Percentiles rank a stretch among this genome's conserved stretches.
These are phyloP conservation scores for Fraxinus greggii DNA, from an alignment of 305 asterid genomes.

Conservation along the genomic window DNA sequence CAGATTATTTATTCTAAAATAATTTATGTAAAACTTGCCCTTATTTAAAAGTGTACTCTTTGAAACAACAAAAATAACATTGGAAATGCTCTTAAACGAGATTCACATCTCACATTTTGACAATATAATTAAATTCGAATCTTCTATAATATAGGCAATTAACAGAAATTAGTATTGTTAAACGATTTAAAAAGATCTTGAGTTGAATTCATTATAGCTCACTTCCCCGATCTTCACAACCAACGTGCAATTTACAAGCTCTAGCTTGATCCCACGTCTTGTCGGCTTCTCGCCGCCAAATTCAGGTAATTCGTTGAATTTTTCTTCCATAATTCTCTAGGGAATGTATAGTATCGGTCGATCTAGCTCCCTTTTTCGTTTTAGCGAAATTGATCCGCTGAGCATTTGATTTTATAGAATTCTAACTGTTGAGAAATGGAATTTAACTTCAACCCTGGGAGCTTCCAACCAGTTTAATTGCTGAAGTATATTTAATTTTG, in stretches of 20 bases:
- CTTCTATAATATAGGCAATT: neutral
- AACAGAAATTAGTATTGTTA: neutral
- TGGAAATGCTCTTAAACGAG: too few relatives aligned
- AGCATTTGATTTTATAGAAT: conserved; percentile 5
- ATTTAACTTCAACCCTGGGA: neutral
- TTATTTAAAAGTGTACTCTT: too few relatives aligned
- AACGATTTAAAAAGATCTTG: neutral
- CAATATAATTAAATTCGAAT: neutral
- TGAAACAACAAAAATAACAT: too few relatives aligned
- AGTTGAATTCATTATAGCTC: neutral
- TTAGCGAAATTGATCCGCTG: neutral
- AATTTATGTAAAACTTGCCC: too few relatives aligned
- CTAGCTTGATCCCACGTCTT: conserved; percentile 35
- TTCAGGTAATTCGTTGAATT: conserved; percentile 21
- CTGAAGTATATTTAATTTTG: neutral
- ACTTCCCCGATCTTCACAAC: conserved; percentile 13
- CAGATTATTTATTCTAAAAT: too few relatives aligned
- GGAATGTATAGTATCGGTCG: neutral
- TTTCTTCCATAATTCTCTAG: neutral
- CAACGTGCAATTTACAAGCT: conserved; percentile 22
- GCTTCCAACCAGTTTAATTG: neutral
- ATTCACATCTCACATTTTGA: neutral
- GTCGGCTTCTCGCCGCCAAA: conserved; percentile 14
- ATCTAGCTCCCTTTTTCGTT: neutral
- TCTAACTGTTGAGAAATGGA: conserved; percentile 16